These are phyloP conservation scores for Talaromyces sp. DNA, from an alignment of 2,329 filamentous ascomycete species.

Conservation along the genomic window DNA sequence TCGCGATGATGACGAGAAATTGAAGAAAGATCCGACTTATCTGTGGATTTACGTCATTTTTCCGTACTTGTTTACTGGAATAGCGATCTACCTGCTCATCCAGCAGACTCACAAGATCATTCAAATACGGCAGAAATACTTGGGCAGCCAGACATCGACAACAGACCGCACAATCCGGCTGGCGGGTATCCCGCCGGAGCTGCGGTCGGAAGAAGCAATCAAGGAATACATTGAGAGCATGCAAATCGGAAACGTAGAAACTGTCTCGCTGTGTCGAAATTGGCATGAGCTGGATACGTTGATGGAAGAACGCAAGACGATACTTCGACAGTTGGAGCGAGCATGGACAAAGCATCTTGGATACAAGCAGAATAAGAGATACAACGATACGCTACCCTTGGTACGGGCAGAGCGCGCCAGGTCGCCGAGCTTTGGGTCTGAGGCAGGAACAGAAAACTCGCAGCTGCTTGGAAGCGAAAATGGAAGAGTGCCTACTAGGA, in stretches of 20 bases:
- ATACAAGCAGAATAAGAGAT: conserved; percentile 45
- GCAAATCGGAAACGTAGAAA: conserved; percentile 83
- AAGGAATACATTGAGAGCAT: conserved; percentile 82
- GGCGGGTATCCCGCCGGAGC: conserved; percentile 74
- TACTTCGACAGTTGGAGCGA: conserved; percentile 70
- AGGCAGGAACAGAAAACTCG: conserved; percentile 53
- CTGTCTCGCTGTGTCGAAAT: conserved; percentile 76
- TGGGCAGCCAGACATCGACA: conserved; percentile 89
- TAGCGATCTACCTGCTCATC: conserved; percentile 78
- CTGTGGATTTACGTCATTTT: conserved; percentile 94
- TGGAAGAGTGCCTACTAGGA: conserved; percentile 36
- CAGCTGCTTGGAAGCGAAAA: conserved; percentile 50
- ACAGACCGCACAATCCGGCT: conserved; percentile 91
- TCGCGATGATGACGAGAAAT: conserved; percentile 22
- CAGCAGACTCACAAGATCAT: conserved; percentile 81
- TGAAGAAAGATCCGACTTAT: conserved; percentile 47
- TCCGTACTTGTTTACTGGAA: conserved; percentile 79
- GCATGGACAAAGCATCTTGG: conserved; percentile 75
- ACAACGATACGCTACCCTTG: conserved; percentile 40
- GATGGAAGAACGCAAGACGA: conserved; percentile 59
- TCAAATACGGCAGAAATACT: conserved; percentile 77
- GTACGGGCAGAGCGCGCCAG: conserved; percentile 42
- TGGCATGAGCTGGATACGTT: conserved; percentile 77
- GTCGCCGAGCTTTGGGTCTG: conserved; percentile 21
- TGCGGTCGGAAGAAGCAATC: conserved; percentile 76